Evolutionary conservation across 768 basidiomycete genomes (phyloP), one percentile per base, ranked within the genome.

Genomic region (Daedaleopsis sinensis): DNA sequence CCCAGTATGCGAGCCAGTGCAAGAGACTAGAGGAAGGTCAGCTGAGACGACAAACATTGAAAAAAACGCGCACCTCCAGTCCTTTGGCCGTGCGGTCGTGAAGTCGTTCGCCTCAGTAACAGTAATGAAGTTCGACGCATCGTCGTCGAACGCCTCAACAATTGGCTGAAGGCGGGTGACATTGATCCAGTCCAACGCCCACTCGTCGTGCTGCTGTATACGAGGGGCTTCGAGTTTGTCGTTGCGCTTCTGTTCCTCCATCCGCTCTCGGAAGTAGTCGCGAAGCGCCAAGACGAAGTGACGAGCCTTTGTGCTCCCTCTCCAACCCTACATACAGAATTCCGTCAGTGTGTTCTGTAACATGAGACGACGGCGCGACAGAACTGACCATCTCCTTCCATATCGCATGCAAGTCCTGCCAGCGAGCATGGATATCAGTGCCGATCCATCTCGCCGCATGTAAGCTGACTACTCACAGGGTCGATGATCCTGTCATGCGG

Each of bases 321-420:
- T 62, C 72, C 72, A 74, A 13, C 64, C 68, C 73, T 73, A 24
- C 19, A 47, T n/a, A n/a, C 19, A 23, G 19, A 9, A 47, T 4
- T 23, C 21, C 19, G 46, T 47, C 46, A 47, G 46, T n/a, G 46
- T n/a, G 46, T n/a, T n/a, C 10, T 5, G 21, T 6, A 19, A 7
- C 19, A 11, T n/a, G n/a, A 23, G n/a, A 21, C 46, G 52, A n/a
- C 27, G 13, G 39, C 5, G 5, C 15, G 1, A 19, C 18, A n/a
- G 16, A 0, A 50, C 74, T 5, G 21, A 82, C 83, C 82, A 83
- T 83, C 21, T 81, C 80, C 67, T 79, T 81, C 84, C 83, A 84
- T 1, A 84, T 72, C 5, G 67, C 70, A 58, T 74, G 76, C 18
- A 84, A 67, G 60, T 84, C 81, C 82, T 84, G 60, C 11, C 3